Base-by-base conservation (phyloP, 129 eudicot genomes). In the Cynara cardunculus region DNA sequence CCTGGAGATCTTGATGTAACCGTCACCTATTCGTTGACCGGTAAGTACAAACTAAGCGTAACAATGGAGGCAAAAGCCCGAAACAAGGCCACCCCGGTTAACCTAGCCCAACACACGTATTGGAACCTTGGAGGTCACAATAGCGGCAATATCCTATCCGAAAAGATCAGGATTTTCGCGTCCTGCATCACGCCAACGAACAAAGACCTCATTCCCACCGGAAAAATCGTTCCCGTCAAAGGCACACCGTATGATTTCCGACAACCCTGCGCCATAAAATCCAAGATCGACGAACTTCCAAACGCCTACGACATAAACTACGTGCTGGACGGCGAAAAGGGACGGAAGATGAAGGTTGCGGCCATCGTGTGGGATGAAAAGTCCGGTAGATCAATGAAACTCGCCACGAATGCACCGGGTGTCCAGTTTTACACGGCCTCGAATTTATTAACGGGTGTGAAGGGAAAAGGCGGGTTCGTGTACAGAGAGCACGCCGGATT, bases 41-140 rank as follows among this genome's bases (percentile, higher is more conserved):
- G 85, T 14, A 89, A 90, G 32, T 84, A 87, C 80, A 88, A 83
- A 78, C 84, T 94, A 19, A 27, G 82, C 9, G 87, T 94, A 18
- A 85, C 30, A 80, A 91, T 92, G 97, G 78, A 56, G 64, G 98
- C 97, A 5, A 80, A 86, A 83, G 77, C 97, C 5, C 56, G 71
- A 71, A 86, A 89, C 97, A 94, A 94, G 82, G 92, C 98, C 69
- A 94, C 98, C 3, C 98, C 98, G 0, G 88, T 94, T 9, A 94
- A 90, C 77, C 84, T 94, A 25, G 97, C 98, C 26, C 96, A 90
- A 39, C 98, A 94, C 89, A 78, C 85, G 24, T 94, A 94, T 77
- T 94, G 98, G 98, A 94, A 94, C 91, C 93, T 94, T 5, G 97
- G 92, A 7, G 94, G 94, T 72, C 98, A 94, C 65, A 85, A 76